Evolutionary conservation across 495 filamentous ascomycete genomes (phyloP), one percentile per base, ranked within the genome.

Genomic region (Aspergillus steynii): DNA sequence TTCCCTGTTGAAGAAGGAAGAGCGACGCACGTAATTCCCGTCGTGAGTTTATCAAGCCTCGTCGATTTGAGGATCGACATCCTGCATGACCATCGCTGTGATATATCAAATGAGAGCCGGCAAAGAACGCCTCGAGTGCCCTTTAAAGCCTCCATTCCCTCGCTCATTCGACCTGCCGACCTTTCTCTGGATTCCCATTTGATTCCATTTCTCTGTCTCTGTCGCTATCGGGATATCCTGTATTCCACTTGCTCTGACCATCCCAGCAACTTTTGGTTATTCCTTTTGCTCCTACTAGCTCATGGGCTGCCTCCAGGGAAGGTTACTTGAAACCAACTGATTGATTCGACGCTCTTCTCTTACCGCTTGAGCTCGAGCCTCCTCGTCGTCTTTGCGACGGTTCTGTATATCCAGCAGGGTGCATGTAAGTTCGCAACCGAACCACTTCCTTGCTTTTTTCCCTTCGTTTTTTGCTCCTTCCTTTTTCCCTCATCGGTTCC

Each of bases 61-160:
- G 59, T 62, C 54, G 57, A 67, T 63, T 67, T 61, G 64, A 61
- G 51, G 75, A 78, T 78, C 74, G 70, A 76, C 75, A 65, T 64
- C 72, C 73, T 80, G 78, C 78, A 81, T 80, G 79, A 80, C 77
- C 74, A 68, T 70, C 71, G 71, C 70, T 71, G 68, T 73, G 75
- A 76, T 75, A 77, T 74, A 79, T 76, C 81, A 81, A 83, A 82
- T 84, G 80, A 76, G 78, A 80, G 74, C 67, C 73, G 74, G 70
- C 71, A 75, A 67, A 81, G 73, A 72, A 64, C 63, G 65, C 64
- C 72, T 68, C 64, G 63, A 55, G 64, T 65, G 71, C 68, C 69
- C 70, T 73, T 53, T 80, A 75, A 80, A 74, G 70, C 59, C 66
- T 68, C 64, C 58, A 60, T 69, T 48, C 68, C 70, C 73, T 73